Evolutionary conservation across 495 filamentous ascomycete genomes (phyloP).

Genomic region (Neurospora sp.): DNA sequence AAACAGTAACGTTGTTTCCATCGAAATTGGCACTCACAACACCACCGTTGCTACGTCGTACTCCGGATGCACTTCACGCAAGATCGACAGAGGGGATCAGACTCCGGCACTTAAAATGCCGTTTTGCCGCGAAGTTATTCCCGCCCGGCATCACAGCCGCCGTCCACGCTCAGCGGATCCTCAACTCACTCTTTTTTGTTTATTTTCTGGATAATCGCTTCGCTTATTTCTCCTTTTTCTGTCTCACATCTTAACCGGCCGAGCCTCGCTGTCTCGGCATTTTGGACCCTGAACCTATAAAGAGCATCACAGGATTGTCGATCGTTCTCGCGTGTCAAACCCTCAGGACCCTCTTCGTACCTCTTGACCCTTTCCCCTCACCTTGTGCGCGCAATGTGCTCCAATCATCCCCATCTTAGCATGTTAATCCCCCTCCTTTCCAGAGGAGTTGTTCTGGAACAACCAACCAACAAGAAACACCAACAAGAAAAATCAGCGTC

Average conservation of each 20-base stretch:
- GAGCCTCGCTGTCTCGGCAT: not conserved
- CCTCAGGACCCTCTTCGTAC: not conserved
- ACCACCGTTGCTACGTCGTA: not conserved
- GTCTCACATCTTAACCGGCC: not conserved
- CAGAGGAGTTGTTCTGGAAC: not conserved
- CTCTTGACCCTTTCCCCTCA: not conserved
- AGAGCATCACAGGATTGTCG: not conserved
- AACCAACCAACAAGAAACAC: not conserved
- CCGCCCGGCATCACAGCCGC: not conserved
- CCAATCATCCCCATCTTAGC: not conserved
- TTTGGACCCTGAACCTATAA: not conserved
- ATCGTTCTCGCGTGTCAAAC: not conserved
- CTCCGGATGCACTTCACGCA: not conserved
- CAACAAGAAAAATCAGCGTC: not conserved
- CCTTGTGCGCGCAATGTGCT: not conserved
- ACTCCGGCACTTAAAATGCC: not conserved
- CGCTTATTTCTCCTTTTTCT: too few relatives aligned
- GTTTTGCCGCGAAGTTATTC: not conserved
- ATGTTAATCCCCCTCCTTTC: not conserved
- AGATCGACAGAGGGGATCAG: not conserved
- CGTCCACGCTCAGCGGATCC: too few relatives aligned
- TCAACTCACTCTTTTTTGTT: too few relatives aligned
- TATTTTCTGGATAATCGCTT: too few relatives aligned
- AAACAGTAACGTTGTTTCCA: not conserved
- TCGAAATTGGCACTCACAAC: not conserved